Conservation (phyloP, 495 filamentous ascomycete species). For the Penicillium soppii region DNA sequence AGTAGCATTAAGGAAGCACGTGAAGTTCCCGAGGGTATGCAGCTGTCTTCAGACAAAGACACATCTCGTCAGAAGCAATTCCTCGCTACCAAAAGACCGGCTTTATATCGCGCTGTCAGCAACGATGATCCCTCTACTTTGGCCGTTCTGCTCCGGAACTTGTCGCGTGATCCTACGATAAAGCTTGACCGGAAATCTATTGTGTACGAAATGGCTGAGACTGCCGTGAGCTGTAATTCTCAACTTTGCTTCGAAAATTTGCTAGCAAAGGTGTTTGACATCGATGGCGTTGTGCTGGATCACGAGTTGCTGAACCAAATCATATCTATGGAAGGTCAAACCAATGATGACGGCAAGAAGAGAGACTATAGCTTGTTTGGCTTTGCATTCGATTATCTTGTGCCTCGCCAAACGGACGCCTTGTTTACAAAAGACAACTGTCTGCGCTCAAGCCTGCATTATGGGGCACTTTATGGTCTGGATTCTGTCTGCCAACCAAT, state of each 20-base stretch:
- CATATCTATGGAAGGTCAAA: background rate
- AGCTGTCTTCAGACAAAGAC: background rate
- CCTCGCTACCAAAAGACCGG: background rate
- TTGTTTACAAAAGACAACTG: conserved; percentile 6
- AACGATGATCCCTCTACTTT: background rate
- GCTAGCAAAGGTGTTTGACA: background rate
- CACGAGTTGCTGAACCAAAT: background rate
- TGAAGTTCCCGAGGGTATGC: background rate
- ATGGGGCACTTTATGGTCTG: conserved; percentile 10
- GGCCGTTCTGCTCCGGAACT: background rate
- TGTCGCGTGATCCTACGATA: background rate
- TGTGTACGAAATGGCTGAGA: conserved; percentile 2
- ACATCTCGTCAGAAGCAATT: background rate
- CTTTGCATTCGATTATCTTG: background rate
- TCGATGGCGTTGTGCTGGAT: background rate
- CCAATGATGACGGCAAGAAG: background rate
- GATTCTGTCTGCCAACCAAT: conserved; percentile 2
- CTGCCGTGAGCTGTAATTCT: background rate
- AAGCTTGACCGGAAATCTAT: background rate
- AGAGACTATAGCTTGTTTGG: background rate
- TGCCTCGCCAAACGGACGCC: background rate
- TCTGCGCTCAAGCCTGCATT: conserved; percentile 17
- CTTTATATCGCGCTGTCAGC: background rate
- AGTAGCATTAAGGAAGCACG: background rate
- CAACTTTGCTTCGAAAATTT: background rate